Evolutionary conservation across 2,329 filamentous ascomycete genomes (phyloP).

Genomic region (Rhynchosporium graminicola): DNA sequence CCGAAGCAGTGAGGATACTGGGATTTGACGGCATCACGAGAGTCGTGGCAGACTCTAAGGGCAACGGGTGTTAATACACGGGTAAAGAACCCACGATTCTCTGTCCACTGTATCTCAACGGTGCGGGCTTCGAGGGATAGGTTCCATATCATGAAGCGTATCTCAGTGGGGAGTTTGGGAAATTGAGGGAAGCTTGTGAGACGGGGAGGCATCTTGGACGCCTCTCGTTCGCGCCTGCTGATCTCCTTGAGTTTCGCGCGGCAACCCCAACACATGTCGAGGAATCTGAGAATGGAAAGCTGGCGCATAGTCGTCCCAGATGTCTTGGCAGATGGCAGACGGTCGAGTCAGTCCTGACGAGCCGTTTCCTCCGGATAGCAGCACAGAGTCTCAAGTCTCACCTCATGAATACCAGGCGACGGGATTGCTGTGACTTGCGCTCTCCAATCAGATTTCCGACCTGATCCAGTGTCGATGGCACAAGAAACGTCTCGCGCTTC

Average conservation of each 20-base stretch:
- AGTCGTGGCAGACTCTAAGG: constrained; percentile 23
- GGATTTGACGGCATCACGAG: constrained; percentile 19
- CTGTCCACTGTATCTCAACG: constrained; percentile 17
- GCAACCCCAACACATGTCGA: not conserved
- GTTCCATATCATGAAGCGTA: constrained; percentile 28
- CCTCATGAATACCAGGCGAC: too few species aligned
- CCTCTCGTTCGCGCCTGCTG: not conserved
- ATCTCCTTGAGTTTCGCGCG: not conserved
- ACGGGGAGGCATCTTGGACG: not conserved
- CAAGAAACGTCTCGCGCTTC: not conserved
- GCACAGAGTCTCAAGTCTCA: too few species aligned
- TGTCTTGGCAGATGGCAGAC: not conserved
- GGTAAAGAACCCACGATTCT: constrained; percentile 21
- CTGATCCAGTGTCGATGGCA: not conserved
- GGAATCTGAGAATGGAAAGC: not conserved
- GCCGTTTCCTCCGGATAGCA: too few species aligned
- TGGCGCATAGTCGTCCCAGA: not conserved
- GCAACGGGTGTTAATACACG: constrained; percentile 12
- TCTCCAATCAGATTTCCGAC: not conserved
- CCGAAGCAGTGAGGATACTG: constrained; percentile 28
- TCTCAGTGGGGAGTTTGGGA: constrained; percentile 27
- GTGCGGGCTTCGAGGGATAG: constrained; percentile 22
- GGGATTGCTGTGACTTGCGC: not conserved
- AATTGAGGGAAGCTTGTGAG: constrained; percentile 23
- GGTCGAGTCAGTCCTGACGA: not conserved